phyloP scores from a whole-genome alignment of 768 basidiomycete genomes.

The Hypsizygus marmoreus region DNA sequence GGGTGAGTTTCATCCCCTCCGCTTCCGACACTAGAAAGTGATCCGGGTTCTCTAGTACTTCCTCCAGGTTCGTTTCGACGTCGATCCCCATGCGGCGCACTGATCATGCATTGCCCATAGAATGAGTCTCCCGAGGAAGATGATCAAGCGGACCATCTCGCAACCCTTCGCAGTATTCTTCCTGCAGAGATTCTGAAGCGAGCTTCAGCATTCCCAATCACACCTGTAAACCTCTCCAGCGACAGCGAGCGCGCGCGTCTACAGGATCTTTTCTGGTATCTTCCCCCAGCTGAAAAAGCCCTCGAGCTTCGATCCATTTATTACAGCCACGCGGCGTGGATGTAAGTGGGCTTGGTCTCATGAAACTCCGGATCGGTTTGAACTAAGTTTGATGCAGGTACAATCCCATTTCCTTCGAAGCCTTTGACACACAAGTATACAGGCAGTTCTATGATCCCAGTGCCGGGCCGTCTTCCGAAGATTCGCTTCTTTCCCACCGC shows the following conservation, averaged over 20 bases:
- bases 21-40: slow-evolving; percentile 9
- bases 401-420: slow-evolving; percentile 61
- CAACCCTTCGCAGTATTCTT: slow-evolving; percentile 55
- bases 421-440: slow-evolving; percentile 64
- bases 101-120: slow-evolving; percentile 33
- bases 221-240: slow-evolving; percentile 34
- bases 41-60: slow-evolving; percentile 54
- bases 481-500: slow-evolving; percentile 57
- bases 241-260: slow-evolving; percentile 49
- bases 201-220: slow-evolving; percentile 69
- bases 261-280: slow-evolving; percentile 66
- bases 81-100: neutral
- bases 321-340: slow-evolving; percentile 69
- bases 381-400: slow-evolving; percentile 47
- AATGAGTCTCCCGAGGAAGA: slow-evolving; percentile 63
- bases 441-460: slow-evolving; percentile 55
- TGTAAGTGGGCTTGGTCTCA: slow-evolving; percentile 42
- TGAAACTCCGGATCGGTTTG: slow-evolving; percentile 1
- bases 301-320: slow-evolving; percentile 62
- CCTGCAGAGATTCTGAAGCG: slow-evolving; percentile 63
- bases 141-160: slow-evolving; percentile 48
- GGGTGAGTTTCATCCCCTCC: slow-evolving; percentile 46
- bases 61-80: slow-evolving; percentile 49
- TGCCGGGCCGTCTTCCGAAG: slow-evolving; percentile 44
- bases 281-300: slow-evolving; percentile 63